A percentile compares a stretch with the other conserved stretches of the same genome.
phyloP scores from a whole-genome alignment of 1,284 basidiomycete species.

The Neonothopanus nambi region DNA sequence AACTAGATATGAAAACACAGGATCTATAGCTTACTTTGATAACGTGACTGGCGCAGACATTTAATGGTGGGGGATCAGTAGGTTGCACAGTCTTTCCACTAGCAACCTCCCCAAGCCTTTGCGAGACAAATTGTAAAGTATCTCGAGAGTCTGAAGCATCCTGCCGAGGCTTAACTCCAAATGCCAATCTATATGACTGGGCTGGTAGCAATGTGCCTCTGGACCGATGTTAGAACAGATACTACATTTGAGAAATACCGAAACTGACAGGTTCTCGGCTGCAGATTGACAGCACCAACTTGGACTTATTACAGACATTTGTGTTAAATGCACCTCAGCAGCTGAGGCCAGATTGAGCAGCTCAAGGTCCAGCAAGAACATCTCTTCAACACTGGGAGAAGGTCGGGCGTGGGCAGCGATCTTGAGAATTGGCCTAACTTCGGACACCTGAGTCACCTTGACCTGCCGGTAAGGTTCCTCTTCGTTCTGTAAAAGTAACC shows the following conservation, averaged over 20 bases:
- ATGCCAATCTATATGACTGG: constrained; percentile 49
- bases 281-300: constrained; percentile 55
- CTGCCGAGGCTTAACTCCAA: constrained; percentile 44
- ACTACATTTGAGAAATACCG: not conserved
- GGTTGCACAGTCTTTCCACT: constrained; percentile 43
- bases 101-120: constrained; percentile 54
- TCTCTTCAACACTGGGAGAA: constrained; percentile 44
- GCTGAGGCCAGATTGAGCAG: constrained; percentile 50
- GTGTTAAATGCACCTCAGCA: constrained; percentile 47
- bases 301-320: constrained; percentile 64
- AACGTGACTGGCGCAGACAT: constrained; percentile 52
- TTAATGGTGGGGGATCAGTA: constrained; percentile 54
- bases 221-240: constrained; percentile 11
- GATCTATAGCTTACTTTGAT: constrained; percentile 39
- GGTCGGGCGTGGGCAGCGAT: constrained; percentile 50
- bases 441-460: constrained; percentile 54
- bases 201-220: constrained; percentile 49
- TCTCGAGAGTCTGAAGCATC: constrained; percentile 39
- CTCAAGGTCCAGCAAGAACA: constrained; percentile 60
- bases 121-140: constrained; percentile 51
- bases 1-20: not conserved
- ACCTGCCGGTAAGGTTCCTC: constrained; percentile 54
- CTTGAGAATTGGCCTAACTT: constrained; percentile 58
- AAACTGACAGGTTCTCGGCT: constrained; percentile 42
- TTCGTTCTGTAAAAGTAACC: constrained; percentile 38